phyloP scores from a whole-genome alignment of 495 filamentous ascomycete genomes.

The Aspergillus bridgeri region DNA sequence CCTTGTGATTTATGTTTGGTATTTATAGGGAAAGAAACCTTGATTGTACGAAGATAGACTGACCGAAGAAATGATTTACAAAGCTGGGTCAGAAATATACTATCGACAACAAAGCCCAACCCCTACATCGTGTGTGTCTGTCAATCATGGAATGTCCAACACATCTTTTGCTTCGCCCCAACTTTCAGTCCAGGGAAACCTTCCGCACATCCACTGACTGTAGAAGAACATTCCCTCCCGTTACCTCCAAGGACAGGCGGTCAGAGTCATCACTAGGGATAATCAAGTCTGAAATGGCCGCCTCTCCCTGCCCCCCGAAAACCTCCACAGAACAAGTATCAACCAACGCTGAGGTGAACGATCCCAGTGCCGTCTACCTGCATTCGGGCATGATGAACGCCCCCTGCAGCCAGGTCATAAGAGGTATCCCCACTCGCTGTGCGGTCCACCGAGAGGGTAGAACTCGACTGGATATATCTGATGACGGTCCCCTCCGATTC shows the following conservation, averaged over 20 bases:
- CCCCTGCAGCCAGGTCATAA: slow-evolving; percentile 10
- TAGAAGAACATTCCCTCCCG: neutral
- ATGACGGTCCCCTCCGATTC: slow-evolving; percentile 7
- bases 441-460: slow-evolving; percentile 8
- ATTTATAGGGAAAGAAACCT: too few relatives aligned
- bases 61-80: too few relatives aligned
- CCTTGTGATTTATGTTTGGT: too few relatives aligned
- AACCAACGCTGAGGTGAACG: slow-evolving; percentile 4
- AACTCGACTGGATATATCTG: neutral
- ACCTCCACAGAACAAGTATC: slow-evolving; percentile 12
- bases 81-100: too few relatives aligned
- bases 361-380: neutral
- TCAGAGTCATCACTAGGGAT: slow-evolving; percentile 6
- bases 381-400: slow-evolving; percentile 3
- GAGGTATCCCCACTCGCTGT: slow-evolving; percentile 8
- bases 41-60: too few relatives aligned
- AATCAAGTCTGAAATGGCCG: slow-evolving; percentile 8
- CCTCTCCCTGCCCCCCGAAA: slow-evolving; percentile 10
- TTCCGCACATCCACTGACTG: neutral
- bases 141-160: too few relatives aligned
- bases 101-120: too few relatives aligned
- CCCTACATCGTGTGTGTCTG: too few relatives aligned
- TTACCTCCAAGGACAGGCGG: slow-evolving; percentile 6
- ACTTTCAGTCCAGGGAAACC: neutral
- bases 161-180: too few relatives aligned